A percentile compares a stretch with the other conserved stretches of the same genome.
Conservation (phyloP, 768 basidiomycete species). For the Trichaptum fuscoviolaceum region DNA sequence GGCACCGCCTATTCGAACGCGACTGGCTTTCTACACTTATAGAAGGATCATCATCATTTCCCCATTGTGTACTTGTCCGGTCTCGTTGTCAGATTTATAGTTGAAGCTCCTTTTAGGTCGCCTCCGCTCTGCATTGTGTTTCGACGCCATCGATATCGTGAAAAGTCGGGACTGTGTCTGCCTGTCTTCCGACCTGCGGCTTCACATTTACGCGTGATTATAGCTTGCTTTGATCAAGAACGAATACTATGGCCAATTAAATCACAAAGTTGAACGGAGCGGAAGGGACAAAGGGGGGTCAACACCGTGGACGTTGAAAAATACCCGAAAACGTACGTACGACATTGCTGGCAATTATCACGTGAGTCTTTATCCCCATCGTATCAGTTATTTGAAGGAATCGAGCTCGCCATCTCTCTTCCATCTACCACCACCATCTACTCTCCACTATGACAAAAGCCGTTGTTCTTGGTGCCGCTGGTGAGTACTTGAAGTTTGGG, state of each 20-base stretch:
- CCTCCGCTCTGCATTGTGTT: not conserved
- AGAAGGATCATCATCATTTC: too few species aligned
- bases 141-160: not conserved
- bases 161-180: not conserved
- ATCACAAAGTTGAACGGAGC: not conserved
- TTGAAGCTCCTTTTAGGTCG: not conserved
- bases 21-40: too few species aligned
- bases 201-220: not conserved
- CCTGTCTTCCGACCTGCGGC: not conserved
- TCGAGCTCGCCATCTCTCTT: not conserved
- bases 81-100: too few species aligned
- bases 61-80: too few species aligned
- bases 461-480: constrained; percentile 95
- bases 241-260: not conserved
- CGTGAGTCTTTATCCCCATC: not conserved
- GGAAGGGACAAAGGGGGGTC: not conserved
- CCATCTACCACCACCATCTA: not conserved
- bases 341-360: not conserved
- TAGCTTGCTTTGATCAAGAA: not conserved
- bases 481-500: constrained; percentile 33
- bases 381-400: not conserved
- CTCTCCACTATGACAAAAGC: constrained; percentile 55
- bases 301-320: not conserved
- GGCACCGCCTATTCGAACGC: too few species aligned
- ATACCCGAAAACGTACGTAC: not conserved